phyloP scores from a whole-genome alignment of 805 yeast species.

The Wickerhamiella bombiphila region DNA sequence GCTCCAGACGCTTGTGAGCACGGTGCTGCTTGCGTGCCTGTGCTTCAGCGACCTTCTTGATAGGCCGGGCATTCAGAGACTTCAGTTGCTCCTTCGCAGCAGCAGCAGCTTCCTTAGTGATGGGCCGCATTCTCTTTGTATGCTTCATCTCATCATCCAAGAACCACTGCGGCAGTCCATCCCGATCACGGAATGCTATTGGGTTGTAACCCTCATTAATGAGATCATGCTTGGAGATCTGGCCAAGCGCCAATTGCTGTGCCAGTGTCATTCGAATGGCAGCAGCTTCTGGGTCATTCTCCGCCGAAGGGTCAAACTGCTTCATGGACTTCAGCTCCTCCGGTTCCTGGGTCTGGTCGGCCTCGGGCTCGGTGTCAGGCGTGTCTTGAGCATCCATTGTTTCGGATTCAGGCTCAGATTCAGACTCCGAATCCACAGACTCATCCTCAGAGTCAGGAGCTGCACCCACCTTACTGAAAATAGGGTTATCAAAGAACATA shows the following conservation, averaged over 20 bases:
- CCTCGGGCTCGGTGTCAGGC: conserved; percentile 8
- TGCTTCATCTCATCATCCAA: conserved; percentile 81
- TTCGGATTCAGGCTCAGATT: conserved; percentile 1
- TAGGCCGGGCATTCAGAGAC: conserved; percentile 90
- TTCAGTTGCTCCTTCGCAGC: conserved; percentile 62
- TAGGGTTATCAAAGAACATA: conserved; percentile 26
- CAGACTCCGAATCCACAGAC: conserved; percentile 9
- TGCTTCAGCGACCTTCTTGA: conserved; percentile 97
- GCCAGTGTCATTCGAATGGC: conserved; percentile 72
- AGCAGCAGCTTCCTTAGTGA: conserved; percentile 83
- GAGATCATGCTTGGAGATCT: conserved; percentile 67
- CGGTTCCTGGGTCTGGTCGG: conserved; percentile 14
- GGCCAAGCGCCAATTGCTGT: conserved; percentile 85
- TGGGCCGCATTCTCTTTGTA: conserved; percentile 72
- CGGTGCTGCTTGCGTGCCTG: conserved; percentile 92
- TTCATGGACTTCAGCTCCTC: conserved; percentile 6
- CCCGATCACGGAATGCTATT: conserved; percentile 81
- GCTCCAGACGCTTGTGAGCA: conserved; percentile 73
- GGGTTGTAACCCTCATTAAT: conserved; percentile 88
- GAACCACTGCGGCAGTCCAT: conserved; percentile 94
- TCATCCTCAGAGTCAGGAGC: conserved; percentile 7
- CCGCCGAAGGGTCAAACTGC: conserved; percentile 14
- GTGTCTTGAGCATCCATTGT: conserved; percentile 6
- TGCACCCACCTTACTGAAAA: conserved; percentile 21
- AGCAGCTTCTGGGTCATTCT: conserved; percentile 23